Conservation (phyloP, 352 stramenopile species). For the Poterioochromonas sp. region DNA sequence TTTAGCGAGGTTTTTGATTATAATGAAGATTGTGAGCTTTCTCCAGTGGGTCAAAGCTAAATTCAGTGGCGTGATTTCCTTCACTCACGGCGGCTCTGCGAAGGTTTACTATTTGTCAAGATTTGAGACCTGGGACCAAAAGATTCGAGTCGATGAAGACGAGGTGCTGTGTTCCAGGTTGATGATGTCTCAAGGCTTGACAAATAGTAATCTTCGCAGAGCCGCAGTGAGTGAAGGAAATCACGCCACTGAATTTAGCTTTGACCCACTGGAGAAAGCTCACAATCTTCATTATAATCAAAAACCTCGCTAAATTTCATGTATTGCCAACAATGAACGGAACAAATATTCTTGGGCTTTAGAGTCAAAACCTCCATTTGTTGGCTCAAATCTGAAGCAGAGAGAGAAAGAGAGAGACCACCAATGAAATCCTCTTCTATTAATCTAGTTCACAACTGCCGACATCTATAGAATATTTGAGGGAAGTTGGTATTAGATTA, state of each 20-base stretch:
- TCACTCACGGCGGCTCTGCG: neutral
- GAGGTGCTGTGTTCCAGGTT: neutral
- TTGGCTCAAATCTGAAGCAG: no score
- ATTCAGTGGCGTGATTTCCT: neutral
- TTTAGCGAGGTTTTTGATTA: neutral
- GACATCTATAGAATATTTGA: no score
- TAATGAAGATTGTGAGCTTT: neutral
- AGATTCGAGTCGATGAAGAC: neutral
- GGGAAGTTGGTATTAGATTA: no score
- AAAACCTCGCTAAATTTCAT: neutral
- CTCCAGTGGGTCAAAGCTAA: neutral
- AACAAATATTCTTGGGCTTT: no score
- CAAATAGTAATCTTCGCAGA: conserved; percentile 2
- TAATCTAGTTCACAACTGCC: no score
- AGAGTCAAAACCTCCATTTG: no score
- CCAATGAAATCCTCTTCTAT: no score
- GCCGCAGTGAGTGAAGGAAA: neutral
- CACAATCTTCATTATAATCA: neutral
- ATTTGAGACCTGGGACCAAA: neutral
- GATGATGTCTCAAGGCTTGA: neutral
- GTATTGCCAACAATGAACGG: neutral
- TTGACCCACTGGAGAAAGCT: neutral
- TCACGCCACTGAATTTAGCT: neutral
- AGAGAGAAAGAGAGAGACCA: no score
- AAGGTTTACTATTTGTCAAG: conserved; percentile 2